Evolutionary conservation across 345 rosid genomes (phyloP).

Genomic region (Eucalyptus sideroxylon): DNA sequence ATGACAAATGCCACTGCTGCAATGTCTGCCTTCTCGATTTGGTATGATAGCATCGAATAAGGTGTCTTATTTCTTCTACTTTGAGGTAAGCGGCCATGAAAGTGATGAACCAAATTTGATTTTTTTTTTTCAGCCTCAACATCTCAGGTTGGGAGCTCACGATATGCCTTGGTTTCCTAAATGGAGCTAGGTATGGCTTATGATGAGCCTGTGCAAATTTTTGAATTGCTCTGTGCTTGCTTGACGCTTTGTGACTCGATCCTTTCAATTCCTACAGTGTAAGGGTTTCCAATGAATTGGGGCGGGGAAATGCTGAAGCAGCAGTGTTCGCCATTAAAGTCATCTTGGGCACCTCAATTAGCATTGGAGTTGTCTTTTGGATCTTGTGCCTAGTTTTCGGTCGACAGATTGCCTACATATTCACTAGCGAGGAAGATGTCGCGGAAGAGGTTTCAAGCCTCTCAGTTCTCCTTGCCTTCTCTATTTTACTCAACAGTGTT

Average conservation of each 20-base stretch:
- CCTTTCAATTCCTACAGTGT: slow-evolving; percentile 10
- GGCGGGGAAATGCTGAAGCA: slow-evolving; percentile 21
- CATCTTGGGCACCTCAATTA: neutral
- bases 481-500: slow-evolving; percentile 22
- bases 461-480: slow-evolving; percentile 20
- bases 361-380: slow-evolving; percentile 13
- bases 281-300: slow-evolving; percentile 37
- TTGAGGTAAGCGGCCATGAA: neutral
- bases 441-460: slow-evolving; percentile 12
- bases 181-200: slow-evolving; percentile 9
- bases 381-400: slow-evolving; percentile 15
- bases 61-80: neutral
- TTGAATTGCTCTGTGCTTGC: neutral
- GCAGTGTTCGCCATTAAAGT: slow-evolving; percentile 23
- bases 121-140: slow-evolving; percentile 14
- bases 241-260: neutral
- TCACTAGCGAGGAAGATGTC: slow-evolving; percentile 11
- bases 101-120: neutral
- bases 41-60: neutral
- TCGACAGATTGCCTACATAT: slow-evolving; percentile 6
- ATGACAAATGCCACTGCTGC: slow-evolving; percentile 15
- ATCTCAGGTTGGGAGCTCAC: slow-evolving; percentile 13
- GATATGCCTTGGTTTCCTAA: slow-evolving; percentile 26
- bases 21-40: slow-evolving; percentile 26
- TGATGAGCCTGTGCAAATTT: neutral